Conservation (phyloP, 768 basidiomycete species). For the Arthromyces matolae region DNA sequence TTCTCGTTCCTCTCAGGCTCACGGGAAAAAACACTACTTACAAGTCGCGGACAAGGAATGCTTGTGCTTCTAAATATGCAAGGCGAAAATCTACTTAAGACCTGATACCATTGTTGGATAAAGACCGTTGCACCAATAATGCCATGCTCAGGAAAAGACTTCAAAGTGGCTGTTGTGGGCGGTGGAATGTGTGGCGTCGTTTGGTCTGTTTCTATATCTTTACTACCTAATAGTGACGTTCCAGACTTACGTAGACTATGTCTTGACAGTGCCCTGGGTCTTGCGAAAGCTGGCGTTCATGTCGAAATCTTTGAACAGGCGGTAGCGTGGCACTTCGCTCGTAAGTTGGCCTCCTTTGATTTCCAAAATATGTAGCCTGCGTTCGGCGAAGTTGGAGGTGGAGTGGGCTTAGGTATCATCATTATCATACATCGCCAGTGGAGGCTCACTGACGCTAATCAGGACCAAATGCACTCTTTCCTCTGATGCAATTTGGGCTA, state of each 20-base stretch:
- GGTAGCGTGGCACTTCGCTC: too few relatives aligned
- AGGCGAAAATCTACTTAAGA: too few relatives aligned
- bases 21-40: too few relatives aligned
- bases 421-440: background rate
- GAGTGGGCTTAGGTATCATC: slow-evolving; percentile 42
- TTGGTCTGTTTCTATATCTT: slow-evolving; percentile 24
- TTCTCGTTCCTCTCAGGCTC: too few relatives aligned
- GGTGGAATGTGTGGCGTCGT: slow-evolving; percentile 54
- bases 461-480: slow-evolving; percentile 51
- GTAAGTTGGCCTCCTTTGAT: too few relatives aligned
- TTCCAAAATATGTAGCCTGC: slow-evolving; percentile 30
- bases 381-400: slow-evolving; percentile 54
- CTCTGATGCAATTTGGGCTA: slow-evolving; percentile 41
- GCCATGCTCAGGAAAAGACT: slow-evolving; percentile 30
- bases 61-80: too few relatives aligned
- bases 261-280: slow-evolving; percentile 37
- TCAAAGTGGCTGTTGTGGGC: slow-evolving; percentile 50
- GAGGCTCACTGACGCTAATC: background rate
- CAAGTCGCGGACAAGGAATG: too few relatives aligned
- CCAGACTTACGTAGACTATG: background rate
- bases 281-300: slow-evolving; percentile 38
- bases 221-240: too few relatives aligned
- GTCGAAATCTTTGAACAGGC: slow-evolving; percentile 53
- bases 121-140: background rate
- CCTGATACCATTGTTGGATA: background rate